Evolutionary conservation across 495 filamentous ascomycete genomes (phyloP), one percentile per base, ranked within the genome.

Genomic region (Daldinia decipiens): DNA sequence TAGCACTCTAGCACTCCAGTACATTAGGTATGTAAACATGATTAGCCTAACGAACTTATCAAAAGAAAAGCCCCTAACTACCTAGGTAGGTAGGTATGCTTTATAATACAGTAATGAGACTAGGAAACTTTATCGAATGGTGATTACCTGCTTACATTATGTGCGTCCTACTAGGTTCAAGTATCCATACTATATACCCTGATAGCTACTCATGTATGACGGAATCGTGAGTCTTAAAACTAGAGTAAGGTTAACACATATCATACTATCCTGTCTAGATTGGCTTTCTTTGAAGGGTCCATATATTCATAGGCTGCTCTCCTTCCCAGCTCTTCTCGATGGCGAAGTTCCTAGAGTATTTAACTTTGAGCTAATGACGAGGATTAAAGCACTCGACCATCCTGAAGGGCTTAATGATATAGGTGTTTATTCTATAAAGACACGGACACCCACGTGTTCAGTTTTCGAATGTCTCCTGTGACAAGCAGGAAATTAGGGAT

Each of bases 201-300:
- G 26, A 38, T 39, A 55, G 15, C 8, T 71, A 55, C 56, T 60
- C 58, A 9, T 53, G 43, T 27, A 67, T 71, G 68, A 67, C 68
- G 45, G 19, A 32, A 59, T 52, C 12, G 58, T 67, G 63, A 67
- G 47, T 32, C 45, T 58, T 38, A n/a, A 34, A 70, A 70, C 21
- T 43, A 47, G 56, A 34, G 52, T 36, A 65, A 54, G n/a, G 54
- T 70, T 56, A 57, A 34, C n/a, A n/a, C n/a, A n/a, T 7, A 56
- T 56, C 5, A 51, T 19, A 39, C 27, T 4, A 26, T 27, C 11
- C 1, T 50, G 6, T 26, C 40, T 47, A 52, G 21, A 3, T 19
- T 47, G 27, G 34, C 51, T 19, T 7, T 38, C 27, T 50, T 27
- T 12, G 1, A 1, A 24, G 52, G 61, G 61, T 54, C 68, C 31